These are phyloP conservation scores for Xylaria sp. DNA, from an alignment of 2,329 filamentous ascomycete species.

Conservation along the genomic window DNA sequence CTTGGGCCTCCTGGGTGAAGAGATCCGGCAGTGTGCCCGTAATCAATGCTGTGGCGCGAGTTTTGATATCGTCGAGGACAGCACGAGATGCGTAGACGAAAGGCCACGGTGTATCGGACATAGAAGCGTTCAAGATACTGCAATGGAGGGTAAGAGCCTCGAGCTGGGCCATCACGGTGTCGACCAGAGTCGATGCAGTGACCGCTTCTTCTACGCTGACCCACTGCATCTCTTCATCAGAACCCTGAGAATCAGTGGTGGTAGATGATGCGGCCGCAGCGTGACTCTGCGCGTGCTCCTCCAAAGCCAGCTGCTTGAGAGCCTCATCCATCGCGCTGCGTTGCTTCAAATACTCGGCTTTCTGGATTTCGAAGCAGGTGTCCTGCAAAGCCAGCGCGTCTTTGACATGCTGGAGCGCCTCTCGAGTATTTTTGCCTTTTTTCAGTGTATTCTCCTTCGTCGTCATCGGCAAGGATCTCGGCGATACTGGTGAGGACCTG, in stretches of 20 bases:
- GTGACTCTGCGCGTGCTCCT: not conserved
- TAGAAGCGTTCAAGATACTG: conserved; percentile 39
- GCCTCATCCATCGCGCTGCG: conserved; percentile 24
- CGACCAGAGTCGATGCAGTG: conserved; percentile 58
- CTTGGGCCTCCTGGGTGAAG: conserved; percentile 5
- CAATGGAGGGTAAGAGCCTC: conserved; percentile 48
- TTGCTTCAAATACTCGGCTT: conserved; percentile 29
- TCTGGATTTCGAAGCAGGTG: conserved; percentile 48
- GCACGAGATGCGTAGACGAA: not conserved
- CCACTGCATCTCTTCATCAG: conserved; percentile 50
- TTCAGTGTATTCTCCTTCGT: conserved; percentile 29
- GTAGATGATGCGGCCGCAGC: not conserved
- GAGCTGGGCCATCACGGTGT: conserved; percentile 62
- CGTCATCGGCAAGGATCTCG: conserved; percentile 52
- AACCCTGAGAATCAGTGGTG: conserved; percentile 25
- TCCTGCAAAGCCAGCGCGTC: conserved; percentile 28
- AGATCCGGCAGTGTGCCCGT: conserved; percentile 7
- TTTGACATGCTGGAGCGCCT: conserved; percentile 36
- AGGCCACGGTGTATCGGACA: not conserved
- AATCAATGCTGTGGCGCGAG: conserved; percentile 48
- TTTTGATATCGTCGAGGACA: conserved; percentile 52
- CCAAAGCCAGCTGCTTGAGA: conserved; percentile 25
- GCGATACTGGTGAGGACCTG: conserved; percentile 64
- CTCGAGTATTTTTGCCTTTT: conserved; percentile 29
- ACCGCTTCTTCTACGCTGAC: conserved; percentile 62